Conservation (phyloP, 1,139 yeast genomes). For the Cylindricascospora bacillispora region DNA sequence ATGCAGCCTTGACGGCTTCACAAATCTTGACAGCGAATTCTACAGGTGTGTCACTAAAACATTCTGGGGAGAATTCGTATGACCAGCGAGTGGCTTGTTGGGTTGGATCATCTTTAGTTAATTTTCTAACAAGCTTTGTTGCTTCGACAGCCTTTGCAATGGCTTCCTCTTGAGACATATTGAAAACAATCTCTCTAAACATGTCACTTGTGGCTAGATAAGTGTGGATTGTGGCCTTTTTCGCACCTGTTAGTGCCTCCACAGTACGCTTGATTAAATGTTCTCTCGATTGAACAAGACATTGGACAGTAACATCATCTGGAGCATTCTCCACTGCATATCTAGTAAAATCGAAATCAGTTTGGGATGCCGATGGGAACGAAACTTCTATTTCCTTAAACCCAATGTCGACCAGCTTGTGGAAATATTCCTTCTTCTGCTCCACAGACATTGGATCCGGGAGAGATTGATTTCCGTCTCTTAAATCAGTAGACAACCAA, state of each 20-base stretch:
- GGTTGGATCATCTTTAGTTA: constrained; percentile 80
- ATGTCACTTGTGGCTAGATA: constrained; percentile 87
- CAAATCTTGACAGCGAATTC: constrained; percentile 78
- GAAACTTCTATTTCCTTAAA: constrained; percentile 96
- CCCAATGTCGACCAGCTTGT: constrained; percentile 76
- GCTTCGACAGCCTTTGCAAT: constrained; percentile 71
- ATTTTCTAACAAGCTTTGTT: constrained; percentile 61
- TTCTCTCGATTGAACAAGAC: constrained; percentile 83
- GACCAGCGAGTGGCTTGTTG: constrained; percentile 70
- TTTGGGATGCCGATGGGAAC: constrained; percentile 91
- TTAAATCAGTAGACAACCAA: constrained; percentile 90
- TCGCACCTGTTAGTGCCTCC: constrained; percentile 81
- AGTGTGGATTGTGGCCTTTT: constrained; percentile 78
- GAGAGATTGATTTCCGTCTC: constrained; percentile 94
- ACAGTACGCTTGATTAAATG: constrained; percentile 81
- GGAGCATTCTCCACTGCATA: constrained; percentile 90
- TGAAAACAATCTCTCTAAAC: constrained; percentile 85
- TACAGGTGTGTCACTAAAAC: constrained; percentile 79
- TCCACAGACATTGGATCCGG: constrained; percentile 94
- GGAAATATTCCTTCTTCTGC: constrained; percentile 81
- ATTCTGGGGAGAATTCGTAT: constrained; percentile 90
- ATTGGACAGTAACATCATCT: constrained; percentile 84
- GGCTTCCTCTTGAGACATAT: constrained; percentile 71
- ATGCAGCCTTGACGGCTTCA: constrained; percentile 88
- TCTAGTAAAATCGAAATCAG: constrained; percentile 91